Evolutionary conservation across 2,329 filamentous ascomycete species (phyloP).

Genomic region (Ophiostoma angusticollis): DNA sequence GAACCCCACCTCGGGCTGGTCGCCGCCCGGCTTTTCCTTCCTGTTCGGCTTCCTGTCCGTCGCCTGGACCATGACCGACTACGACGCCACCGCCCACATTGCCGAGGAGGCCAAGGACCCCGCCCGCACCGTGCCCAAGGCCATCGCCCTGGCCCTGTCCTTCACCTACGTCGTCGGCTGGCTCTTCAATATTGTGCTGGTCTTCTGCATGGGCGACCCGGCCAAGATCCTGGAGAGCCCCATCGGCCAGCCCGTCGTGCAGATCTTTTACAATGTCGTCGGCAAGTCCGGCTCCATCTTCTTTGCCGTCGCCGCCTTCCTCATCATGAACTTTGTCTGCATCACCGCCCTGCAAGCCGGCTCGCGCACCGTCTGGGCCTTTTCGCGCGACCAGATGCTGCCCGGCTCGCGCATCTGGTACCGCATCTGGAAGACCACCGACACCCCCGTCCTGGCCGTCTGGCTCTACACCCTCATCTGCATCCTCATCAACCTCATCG

Average conservation of each 20-base stretch:
- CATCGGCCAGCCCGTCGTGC: slow-evolving; percentile 39
- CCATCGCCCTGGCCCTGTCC: slow-evolving; percentile 40
- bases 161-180: slow-evolving; percentile 44
- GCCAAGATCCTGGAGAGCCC: slow-evolving; percentile 30
- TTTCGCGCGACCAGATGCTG: slow-evolving; percentile 38
- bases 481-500: slow-evolving; percentile 46
- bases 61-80: slow-evolving; percentile 46
- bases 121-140: slow-evolving; percentile 31
- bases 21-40: slow-evolving; percentile 40
- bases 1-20: slow-evolving; percentile 38
- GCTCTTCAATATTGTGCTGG: slow-evolving; percentile 45
- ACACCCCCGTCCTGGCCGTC: slow-evolving; percentile 39
- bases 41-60: slow-evolving; percentile 49
- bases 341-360: slow-evolving; percentile 43
- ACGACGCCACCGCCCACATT: slow-evolving; percentile 26
- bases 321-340: slow-evolving; percentile 46
- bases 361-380: slow-evolving; percentile 41
- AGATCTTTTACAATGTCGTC: slow-evolving; percentile 45
- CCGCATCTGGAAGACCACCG: slow-evolving; percentile 33
- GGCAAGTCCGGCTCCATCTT: slow-evolving; percentile 39
- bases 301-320: slow-evolving; percentile 42
- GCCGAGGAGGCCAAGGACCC: slow-evolving; percentile 32
- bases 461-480: slow-evolving; percentile 43
- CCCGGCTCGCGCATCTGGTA: slow-evolving; percentile 35
- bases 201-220: slow-evolving; percentile 42